Evolutionary conservation across 306 rosid genomes (phyloP).

Genomic region (Pueraria montana): DNA sequence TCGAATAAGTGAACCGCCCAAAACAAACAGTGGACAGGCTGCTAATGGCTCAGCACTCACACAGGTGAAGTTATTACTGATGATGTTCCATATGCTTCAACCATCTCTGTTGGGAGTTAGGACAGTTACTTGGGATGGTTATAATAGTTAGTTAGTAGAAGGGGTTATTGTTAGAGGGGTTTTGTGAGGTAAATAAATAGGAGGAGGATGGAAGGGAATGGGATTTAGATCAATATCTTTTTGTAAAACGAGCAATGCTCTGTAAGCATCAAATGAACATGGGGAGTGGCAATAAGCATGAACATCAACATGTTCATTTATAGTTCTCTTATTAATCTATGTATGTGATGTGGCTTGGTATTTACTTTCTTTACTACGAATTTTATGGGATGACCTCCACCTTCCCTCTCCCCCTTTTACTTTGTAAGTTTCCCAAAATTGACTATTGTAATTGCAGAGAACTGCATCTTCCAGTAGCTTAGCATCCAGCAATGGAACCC

Average conservation of each 20-base stretch:
- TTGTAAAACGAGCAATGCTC: not conserved
- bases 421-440: slow-evolving; percentile 16
- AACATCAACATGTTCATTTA: not conserved
- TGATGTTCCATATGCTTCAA: slow-evolving; percentile 32
- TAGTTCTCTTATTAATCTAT: not conserved
- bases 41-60: slow-evolving; percentile 64
- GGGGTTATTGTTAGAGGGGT: not conserved
- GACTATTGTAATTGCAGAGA: slow-evolving; percentile 68
- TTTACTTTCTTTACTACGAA: slow-evolving; percentile 26
- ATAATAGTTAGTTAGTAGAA: not conserved
- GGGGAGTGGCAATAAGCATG: not conserved
- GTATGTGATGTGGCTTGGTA: not conserved
- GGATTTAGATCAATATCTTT: not conserved
- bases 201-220: not conserved
- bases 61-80: slow-evolving; percentile 68
- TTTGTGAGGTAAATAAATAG: not conserved
- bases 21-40: slow-evolving; percentile 62
- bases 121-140: not conserved
- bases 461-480: slow-evolving; percentile 83
- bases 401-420: slow-evolving; percentile 7
- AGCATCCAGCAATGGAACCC: slow-evolving; percentile 74
- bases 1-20: slow-evolving; percentile 88
- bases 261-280: not conserved
- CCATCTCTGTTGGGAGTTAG: slow-evolving; percentile 20
- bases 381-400: not conserved